Base-by-base conservation (phyloP, 805 yeast species). In the Sungouiella blattae region DNA sequence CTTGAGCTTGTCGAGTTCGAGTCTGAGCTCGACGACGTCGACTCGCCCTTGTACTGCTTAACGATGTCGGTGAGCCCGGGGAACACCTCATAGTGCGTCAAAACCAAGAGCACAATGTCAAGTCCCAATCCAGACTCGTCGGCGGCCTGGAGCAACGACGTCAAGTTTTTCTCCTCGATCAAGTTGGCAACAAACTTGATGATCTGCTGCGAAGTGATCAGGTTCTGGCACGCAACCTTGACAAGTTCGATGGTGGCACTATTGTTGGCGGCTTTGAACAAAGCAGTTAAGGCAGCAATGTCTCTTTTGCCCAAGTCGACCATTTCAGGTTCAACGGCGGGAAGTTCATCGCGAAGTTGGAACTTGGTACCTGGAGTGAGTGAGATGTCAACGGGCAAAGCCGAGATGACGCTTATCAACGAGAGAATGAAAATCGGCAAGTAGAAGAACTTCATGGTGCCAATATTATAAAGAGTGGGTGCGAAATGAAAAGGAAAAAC, bases 61-160 rank as follows among this genome's bases (percentile, higher is more conserved):
- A 41, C 36, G 21, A 50, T 41, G 7, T 35, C 33, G 4, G 41
- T 41, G 7, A 46, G 31, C 8, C 57, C 57, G 2, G 50, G 44
- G 17, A 47, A 34, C 13, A 41, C 30, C 26, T 45, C 46, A 33
- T 46, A 46, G 38, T 52, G 50, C 16, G 44, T 41, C 32, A 52
- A 46, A 17, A 50, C 24, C 37, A 44, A 25, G 39, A 47, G 36
- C 20, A 54, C 47, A 30, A 58, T 43, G 34, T 58, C 62, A 28
- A 55, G 47, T 3, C 53, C 54, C 30, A 57, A 49, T 6, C 53
- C 53, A 6, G 61, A 55, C 22, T 50, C 39, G 29, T 55, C 61
- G 16, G 55, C 56, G 5, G 57, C 48, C 18, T 23, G 26, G 26
- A 58, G 43, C 17, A 58, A 37, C 30, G 43, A 44, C 2, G 47